Base-by-base conservation (phyloP, 225 moss, liverwort and hornwort species). In the Pseudisothecium myosuroides region DNA sequence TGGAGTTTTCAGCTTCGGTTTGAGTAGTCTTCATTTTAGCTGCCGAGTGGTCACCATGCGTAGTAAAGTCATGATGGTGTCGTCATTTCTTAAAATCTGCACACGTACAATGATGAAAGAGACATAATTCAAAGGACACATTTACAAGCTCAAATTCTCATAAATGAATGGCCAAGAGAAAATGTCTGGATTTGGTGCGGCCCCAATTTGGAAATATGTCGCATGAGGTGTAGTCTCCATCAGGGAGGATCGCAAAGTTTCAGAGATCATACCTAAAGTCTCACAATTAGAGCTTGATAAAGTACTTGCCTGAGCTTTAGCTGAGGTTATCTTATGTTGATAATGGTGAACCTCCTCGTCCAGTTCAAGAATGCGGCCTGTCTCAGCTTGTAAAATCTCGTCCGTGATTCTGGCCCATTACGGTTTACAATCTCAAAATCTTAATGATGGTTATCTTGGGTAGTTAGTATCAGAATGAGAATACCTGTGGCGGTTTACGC, bases 281-380 rank as follows among this genome's bases (percentile, higher is more conserved):
- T 64, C 26, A 29, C 58, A 83, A 86, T 34, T 49, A 60, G n/a
- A 41, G 49, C 62, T 52, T 88, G 39, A 72, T 60, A 55, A 37
- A 60, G 37, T 63, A 83, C 90, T 72, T 80, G 92, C 97, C 93
- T 97, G 95, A 90, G 95, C 93, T 88, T 97, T 98, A 29, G 90
- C 83, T 56, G 89, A 94, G 27, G 49, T 87, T 78, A 98, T 96
- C 36, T 87, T 94, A 29, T 93, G 94, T 41, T 88, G 89, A 81
- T 90, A 94, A 62, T 92, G 93, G 21, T 87, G 41, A 76, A 93
- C 86, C 85, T 95, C 93, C 84, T 98, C 98, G 52, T 96, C 96
- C 41, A 98, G 47, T 83, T 95, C 94, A 69, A 94, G 50, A 66
- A 93, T 68, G 62, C 45, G 92, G 18, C 91, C 93, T 23, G 83